Conservation (phyloP, 192 early-diverging fungal genomes). For the Rhizophagus clarus region DNA sequence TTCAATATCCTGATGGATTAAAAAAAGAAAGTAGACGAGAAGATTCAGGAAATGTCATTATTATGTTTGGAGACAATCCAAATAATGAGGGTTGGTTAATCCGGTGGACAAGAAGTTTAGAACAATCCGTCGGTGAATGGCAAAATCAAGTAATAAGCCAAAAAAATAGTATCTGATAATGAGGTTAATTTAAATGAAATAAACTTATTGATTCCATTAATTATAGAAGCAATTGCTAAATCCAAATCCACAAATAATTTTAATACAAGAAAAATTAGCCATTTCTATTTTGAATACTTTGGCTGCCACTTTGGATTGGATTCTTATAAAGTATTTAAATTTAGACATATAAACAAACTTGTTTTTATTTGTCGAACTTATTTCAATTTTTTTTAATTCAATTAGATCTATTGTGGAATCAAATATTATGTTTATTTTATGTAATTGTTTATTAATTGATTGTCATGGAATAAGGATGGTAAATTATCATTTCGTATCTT, state of each 20-base stretch:
- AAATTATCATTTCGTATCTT: neutral
- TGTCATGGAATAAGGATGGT: conserved; percentile 21
- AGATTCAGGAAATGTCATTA: conserved; percentile 34
- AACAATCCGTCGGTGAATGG: neutral
- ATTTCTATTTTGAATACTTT: conserved; percentile 6
- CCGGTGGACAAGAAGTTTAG: conserved; percentile 1
- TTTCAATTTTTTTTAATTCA: neutral
- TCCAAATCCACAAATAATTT: neutral
- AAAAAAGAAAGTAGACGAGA: conserved; percentile 36
- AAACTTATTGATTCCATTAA: neutral
- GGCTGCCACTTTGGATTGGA: neutral
- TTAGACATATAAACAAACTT: too few relatives aligned
- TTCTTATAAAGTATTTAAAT: neutral
- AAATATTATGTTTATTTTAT: neutral
- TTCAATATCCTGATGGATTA: conserved; percentile 49
- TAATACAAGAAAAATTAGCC: neutral
- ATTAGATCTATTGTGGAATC: neutral
- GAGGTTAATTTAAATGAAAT: neutral
- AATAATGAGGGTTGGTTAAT: conserved; percentile 63
- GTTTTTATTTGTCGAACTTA: neutral
- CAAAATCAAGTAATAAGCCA: neutral
- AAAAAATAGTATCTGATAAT: neutral
- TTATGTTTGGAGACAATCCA: conserved; percentile 51
- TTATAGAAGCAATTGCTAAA: neutral
- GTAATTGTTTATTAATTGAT: neutral